phyloP scores from a whole-genome alignment of 2,329 filamentous ascomycete genomes.

The Hymenoscyphus linearis region DNA sequence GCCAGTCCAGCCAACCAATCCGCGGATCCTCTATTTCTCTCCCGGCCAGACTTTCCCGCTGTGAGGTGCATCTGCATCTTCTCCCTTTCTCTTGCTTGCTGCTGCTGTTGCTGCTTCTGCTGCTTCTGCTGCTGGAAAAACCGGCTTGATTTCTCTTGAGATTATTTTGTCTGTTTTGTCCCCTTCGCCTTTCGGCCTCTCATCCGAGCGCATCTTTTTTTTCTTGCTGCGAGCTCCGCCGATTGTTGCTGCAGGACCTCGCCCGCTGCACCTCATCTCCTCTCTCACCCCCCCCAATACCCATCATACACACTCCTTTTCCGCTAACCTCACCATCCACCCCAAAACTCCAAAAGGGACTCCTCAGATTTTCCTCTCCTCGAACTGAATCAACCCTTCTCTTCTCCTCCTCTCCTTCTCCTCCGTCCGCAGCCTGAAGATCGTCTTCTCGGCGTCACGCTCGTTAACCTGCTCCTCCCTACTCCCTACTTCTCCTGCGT shows the following conservation, averaged over 20 bases:
- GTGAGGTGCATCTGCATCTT: neutral
- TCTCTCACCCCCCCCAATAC: slow-evolving; percentile 16
- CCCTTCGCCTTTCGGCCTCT: neutral
- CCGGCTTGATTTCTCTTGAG: neutral
- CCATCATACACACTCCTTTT: slow-evolving; percentile 24
- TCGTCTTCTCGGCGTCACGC: slow-evolving; percentile 27
- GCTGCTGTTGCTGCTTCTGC: neutral
- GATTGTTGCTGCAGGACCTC: slow-evolving; percentile 1
- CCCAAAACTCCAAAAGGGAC: neutral
- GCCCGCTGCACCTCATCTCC: slow-evolving; percentile 8
- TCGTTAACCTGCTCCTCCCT: slow-evolving; percentile 21
- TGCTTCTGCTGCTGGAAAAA: neutral
- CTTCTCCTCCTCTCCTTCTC: neutral
- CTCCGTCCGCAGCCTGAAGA: slow-evolving; percentile 18
- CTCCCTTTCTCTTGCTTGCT: neutral
- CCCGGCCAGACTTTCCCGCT: neutral
- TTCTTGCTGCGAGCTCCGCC: neutral
- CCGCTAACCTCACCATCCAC: slow-evolving; percentile 4
- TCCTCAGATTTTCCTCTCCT: neutral
- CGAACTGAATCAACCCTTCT: neutral
- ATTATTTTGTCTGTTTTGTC: neutral
- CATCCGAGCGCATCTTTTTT: neutral
- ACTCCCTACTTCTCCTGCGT: neutral
- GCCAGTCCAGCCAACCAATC: neutral
- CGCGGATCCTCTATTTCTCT: neutral